Evolutionary conservation across 768 basidiomycete species (phyloP), one percentile per base, ranked within the genome.

Genomic region (Leccinum boreale): DNA sequence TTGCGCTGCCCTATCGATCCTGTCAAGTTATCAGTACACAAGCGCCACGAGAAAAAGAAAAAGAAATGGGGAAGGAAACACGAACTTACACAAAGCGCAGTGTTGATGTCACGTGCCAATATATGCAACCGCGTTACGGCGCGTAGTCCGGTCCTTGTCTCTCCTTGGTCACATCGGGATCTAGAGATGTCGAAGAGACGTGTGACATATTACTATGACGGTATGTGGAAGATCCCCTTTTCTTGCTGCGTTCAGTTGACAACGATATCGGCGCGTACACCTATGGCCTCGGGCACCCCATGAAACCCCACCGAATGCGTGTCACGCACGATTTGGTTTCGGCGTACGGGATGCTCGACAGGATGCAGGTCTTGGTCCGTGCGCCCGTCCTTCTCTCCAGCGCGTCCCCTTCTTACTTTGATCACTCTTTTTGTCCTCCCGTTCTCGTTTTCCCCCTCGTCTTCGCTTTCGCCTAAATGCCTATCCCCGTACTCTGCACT

Each of bases 291-390:
- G 89, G 89, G 3, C 95, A 97, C 64, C 90, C 90, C 49, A 97
- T 98, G 93, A 97, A 98, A 73, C 96, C 96, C 0, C 93, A 96
- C 69, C 80, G 96, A 36, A 96, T 98, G 77, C 83, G 89, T 53
- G 89, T 99, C 73, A 90, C 95, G 0, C 94, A 99, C 70, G 90
- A 96, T 63, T 77, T 99, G 53, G 85, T 98, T 31, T 82, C 86
- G 14, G 89, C 92, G 31, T 99, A 98, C 66, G 89, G 87, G 23
- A 89, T 99, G 85, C 79, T 96, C n/a, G 86, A 87, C 60, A 89
- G 91, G 75, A 94, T 98, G 92, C 88, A 96, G 65, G 82, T 96
- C 58, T 75, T 97, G 62, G 94, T 95, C 63, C 62, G 77, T 14
- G 23, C 45, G 4, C 24, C 2, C 46, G 1, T 8, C 9, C 24